Evolutionary conservation across 1,284 basidiomycete species (phyloP).

Genomic region (Entoloma clypeatum): DNA sequence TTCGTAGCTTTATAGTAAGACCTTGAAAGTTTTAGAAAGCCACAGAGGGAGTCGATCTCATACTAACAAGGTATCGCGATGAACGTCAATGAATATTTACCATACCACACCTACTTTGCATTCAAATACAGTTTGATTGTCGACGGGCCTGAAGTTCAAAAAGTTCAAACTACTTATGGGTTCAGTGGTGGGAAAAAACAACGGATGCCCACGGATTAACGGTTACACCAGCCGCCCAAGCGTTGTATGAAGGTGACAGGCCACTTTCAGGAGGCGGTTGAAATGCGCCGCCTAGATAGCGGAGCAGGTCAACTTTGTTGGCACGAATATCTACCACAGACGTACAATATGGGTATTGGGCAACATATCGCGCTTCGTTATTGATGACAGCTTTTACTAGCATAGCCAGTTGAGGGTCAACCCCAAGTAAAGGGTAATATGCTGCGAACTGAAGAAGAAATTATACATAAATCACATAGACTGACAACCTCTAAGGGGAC

Average conservation of each 20-base stretch:
- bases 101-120: constrained; percentile 55
- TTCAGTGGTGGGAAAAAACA: not conserved
- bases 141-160: constrained; percentile 46
- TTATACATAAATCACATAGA: not conserved
- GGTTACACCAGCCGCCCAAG: constrained; percentile 61
- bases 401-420: constrained; percentile 55
- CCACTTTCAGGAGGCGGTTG: constrained; percentile 74
- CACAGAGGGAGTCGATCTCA: constrained; percentile 71
- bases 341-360: constrained; percentile 67
- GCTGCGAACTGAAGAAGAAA: constrained; percentile 53
- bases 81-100: not conserved
- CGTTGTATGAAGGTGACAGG: constrained; percentile 55
- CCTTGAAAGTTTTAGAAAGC: constrained; percentile 72
- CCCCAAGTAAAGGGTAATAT: constrained; percentile 54
- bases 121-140: constrained; percentile 69
- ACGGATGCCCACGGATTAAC: constrained; percentile 59
- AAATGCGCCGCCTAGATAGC: constrained; percentile 51
- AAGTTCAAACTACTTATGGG: constrained; percentile 5
- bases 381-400: constrained; percentile 74
- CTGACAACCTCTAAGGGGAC: constrained; percentile 6
- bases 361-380: constrained; percentile 71
- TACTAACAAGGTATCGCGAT: constrained; percentile 41
- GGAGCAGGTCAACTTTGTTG: not conserved
- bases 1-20: constrained; percentile 68
- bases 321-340: constrained; percentile 1